Evolutionary conservation across 495 filamentous ascomycete species (phyloP).

Genomic region (Lepidopterella palustris): DNA sequence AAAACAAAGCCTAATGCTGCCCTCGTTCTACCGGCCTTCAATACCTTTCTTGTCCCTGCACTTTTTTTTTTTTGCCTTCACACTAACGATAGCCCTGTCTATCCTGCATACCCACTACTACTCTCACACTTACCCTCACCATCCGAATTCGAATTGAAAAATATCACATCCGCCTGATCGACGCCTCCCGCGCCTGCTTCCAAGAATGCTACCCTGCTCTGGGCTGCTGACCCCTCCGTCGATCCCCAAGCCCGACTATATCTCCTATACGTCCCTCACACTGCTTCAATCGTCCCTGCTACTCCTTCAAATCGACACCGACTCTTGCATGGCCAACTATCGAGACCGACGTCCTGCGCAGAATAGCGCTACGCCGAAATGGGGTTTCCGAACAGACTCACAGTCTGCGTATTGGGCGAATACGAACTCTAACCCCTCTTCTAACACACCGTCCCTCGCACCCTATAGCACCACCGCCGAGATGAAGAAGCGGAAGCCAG

Average conservation of each 20-base stretch:
- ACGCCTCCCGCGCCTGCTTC: neutral
- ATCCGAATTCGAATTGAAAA: too few relatives aligned
- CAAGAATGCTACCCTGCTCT: neutral
- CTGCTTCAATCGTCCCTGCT: conserved; percentile 1
- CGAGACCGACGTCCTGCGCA: neutral
- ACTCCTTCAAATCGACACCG: neutral
- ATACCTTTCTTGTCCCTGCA: neutral
- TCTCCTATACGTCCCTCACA: conserved; percentile 1
- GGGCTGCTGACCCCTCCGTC: conserved; percentile 1
- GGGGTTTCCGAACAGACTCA: neutral
- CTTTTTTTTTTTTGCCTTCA: neutral
- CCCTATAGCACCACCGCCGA: neutral
- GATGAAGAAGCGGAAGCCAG: conserved; percentile 17
- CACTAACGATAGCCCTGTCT: neutral
- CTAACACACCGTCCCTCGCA: neutral
- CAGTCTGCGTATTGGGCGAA: neutral
- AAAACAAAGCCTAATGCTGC: neutral
- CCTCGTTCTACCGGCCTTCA: neutral
- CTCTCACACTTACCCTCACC: neutral
- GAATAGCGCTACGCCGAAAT: neutral
- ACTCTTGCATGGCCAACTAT: neutral
- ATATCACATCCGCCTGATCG: conserved; percentile 7
- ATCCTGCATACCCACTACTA: neutral
- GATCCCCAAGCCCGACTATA: conserved; percentile 1
- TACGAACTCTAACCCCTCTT: neutral